Base-by-base conservation (phyloP, 1,284 basidiomycete species). In the Ganoderma lucidum region DNA sequence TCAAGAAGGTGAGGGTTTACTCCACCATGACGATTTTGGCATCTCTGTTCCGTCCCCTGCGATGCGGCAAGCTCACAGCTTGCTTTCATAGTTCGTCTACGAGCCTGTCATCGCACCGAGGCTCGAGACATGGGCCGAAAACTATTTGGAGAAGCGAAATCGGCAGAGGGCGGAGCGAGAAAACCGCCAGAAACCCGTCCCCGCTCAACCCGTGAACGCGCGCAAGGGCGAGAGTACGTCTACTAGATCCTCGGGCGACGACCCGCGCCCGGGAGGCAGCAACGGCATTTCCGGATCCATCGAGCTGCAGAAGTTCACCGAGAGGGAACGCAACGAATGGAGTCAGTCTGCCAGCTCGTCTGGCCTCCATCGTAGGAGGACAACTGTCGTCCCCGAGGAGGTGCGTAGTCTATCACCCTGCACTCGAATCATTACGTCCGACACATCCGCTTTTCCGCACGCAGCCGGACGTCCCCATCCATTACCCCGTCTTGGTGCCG, bases 41-140 rank as follows among this genome's bases (percentile, higher is more conserved):
- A 48, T 48, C 45, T 48, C 8, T 48, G 5, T 30, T 30, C 14
- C 48, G 44, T 44, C 59, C 63, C 12, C 35, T 45, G 51, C 48
- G 39, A 41, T 44, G 35, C 45, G 30, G 15, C 32, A 63, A 65
- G 28, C 55, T 60, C 48, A 35, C 56, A 61, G 39, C 10, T 59
- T 41, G 12, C 39, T 59, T 30, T 64, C 63, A 60, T 65, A 90
- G 88, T 86, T 86, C 68, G 82, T 90, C n/a, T 90, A 88, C 64
- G 88, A 90, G 69, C 89, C 89, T 4, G 88, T 89, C 70, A 82
- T 90, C 63, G 88, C 88, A 42, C 88, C 88, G 0, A 83, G 77
- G 56, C 9, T 89, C 23, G 84, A 87, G 74, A 81, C 80, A 72
- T 89, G 87, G 88, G 84, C 82, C 2, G 84, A 86, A 70, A 78